Conservation (phyloP, 805 yeast genomes). For the Yamadazyma akitaensis region DNA sequence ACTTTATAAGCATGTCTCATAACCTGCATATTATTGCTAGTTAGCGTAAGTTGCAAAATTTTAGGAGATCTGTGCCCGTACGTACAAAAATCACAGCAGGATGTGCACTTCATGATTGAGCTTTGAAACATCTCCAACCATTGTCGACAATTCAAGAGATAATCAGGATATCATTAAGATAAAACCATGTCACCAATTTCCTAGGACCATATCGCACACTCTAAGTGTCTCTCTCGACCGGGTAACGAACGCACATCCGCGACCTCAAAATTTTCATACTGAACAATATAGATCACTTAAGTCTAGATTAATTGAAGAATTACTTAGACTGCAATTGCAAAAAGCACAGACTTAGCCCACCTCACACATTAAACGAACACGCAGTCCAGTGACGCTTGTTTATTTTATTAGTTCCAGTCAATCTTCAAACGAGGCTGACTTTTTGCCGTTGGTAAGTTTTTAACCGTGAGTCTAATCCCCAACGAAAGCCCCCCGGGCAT, state of each 20-base stretch:
- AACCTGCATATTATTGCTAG: too few species aligned
- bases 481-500: slow-evolving; percentile 42
- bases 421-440: not conserved
- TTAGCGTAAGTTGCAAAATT: too few species aligned
- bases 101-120: too few species aligned
- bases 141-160: too few species aligned
- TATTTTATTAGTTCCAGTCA: not conserved
- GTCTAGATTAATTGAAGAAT: not conserved
- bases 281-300: not conserved
- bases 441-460: slow-evolving; percentile 1
- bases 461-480: slow-evolving; percentile 34
- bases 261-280: not conserved
- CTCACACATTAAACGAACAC: not conserved
- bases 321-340: not conserved
- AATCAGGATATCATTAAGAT: too few species aligned
- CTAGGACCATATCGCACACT: too few species aligned
- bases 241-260: not conserved
- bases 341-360: not conserved
- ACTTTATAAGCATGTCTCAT: too few species aligned
- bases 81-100: too few species aligned
- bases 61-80: too few species aligned
- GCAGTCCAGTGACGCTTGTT: not conserved
- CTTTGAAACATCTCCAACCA: too few species aligned
- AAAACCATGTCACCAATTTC: too few species aligned
- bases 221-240: not conserved